Percentiles rank a stretch among this genome's conserved stretches.
These are phyloP conservation scores for Backusella macrospora DNA, from an alignment of 192 early-diverging fungal species.

Conservation along the genomic window DNA sequence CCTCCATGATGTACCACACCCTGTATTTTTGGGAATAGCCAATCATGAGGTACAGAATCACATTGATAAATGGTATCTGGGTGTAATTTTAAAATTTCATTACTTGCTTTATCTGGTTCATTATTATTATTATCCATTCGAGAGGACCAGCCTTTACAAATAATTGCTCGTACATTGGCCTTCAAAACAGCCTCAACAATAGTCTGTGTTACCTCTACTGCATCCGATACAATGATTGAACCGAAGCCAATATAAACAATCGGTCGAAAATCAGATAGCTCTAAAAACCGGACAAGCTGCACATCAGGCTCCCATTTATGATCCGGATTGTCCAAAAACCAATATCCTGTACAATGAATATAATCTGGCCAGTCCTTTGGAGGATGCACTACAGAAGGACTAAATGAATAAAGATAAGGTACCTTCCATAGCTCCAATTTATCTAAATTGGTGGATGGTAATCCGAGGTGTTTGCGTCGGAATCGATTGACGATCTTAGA, in stretches of 20 bases:
- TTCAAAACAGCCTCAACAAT: slow-evolving; percentile 67
- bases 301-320: slow-evolving; percentile 57
- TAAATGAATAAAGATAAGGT: slow-evolving; percentile 66
- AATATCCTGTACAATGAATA: slow-evolving; percentile 70
- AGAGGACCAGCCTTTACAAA: slow-evolving; percentile 74
- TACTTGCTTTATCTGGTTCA: neutral
- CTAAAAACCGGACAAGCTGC: slow-evolving; percentile 57
- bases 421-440: slow-evolving; percentile 51
- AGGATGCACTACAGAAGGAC: slow-evolving; percentile 55
- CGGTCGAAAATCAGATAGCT: slow-evolving; percentile 40
- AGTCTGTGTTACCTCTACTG: slow-evolving; percentile 58
- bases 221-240: slow-evolving; percentile 74
- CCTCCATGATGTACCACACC: slow-evolving; percentile 82
- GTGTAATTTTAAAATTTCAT: slow-evolving; percentile 35
- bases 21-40: slow-evolving; percentile 65
- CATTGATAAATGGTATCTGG: slow-evolving; percentile 54
- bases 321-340: slow-evolving; percentile 70
- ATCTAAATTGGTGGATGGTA: slow-evolving; percentile 52
- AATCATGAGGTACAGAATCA: slow-evolving; percentile 77
- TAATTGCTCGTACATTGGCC: slow-evolving; percentile 65
- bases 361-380: slow-evolving; percentile 69
- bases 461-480: slow-evolving; percentile 49
- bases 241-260: slow-evolving; percentile 79
- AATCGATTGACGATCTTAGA: slow-evolving; percentile 60
- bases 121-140: slow-evolving; percentile 39